Evolutionary conservation across 2,329 filamentous ascomycete species (phyloP).

Genomic region (Aspergillus ochraceus): DNA sequence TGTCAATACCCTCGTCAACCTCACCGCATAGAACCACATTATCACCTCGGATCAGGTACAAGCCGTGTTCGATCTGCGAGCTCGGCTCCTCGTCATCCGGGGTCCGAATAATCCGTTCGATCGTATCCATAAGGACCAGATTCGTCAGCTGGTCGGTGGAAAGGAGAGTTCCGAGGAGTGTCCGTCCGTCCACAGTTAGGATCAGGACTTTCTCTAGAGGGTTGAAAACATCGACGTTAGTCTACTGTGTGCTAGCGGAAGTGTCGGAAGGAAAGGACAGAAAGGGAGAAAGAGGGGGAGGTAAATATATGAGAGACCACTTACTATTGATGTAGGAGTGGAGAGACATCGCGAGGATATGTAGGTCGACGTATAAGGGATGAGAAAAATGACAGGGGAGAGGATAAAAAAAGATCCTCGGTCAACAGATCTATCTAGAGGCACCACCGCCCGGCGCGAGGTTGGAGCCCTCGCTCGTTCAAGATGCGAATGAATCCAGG

Average conservation of each 20-base stretch:
- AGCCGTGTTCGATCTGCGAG: slow-evolving; percentile 75
- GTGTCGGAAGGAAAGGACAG: background rate
- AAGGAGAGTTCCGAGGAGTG: slow-evolving; percentile 76
- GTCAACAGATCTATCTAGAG: background rate
- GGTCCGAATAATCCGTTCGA: slow-evolving; percentile 87
- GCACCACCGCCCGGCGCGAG: background rate
- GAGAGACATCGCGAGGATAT: slow-evolving; percentile 49
- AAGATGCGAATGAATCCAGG: background rate
- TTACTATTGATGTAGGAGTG: slow-evolving; percentile 56
- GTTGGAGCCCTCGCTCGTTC: background rate
- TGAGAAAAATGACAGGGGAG: background rate
- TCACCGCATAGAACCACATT: slow-evolving; percentile 89
- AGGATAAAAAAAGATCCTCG: background rate
- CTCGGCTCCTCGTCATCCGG: slow-evolving; percentile 80
- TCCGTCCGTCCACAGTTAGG: slow-evolving; percentile 88
- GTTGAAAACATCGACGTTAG: slow-evolving; percentile 10
- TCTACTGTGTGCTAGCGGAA: background rate
- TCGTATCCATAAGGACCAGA: slow-evolving; percentile 77
- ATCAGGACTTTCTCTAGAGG: slow-evolving; percentile 81
- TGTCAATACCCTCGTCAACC: slow-evolving; percentile 85
- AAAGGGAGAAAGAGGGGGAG: background rate
- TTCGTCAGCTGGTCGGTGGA: slow-evolving; percentile 92
- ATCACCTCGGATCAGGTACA: slow-evolving; percentile 91
- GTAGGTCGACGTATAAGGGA: background rate
- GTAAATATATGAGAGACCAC: slow-evolving; percentile 18